Evolutionary conservation across 345 rosid species (phyloP), one percentile per base, ranked within the genome.

Genomic region (Brassica nigra): DNA sequence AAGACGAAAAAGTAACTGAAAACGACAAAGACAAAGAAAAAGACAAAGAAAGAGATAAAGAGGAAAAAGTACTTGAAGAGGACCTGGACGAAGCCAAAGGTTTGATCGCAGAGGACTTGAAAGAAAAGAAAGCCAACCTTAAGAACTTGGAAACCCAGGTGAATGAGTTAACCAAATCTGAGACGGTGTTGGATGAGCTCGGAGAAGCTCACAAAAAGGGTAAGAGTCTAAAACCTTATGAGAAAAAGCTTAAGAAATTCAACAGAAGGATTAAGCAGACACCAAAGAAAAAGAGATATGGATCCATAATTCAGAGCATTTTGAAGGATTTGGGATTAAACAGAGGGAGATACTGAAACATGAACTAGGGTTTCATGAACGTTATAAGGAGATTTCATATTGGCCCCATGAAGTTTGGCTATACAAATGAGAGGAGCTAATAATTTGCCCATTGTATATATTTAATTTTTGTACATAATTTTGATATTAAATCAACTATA

Each of bases 291-390:
- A 8, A 0, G 23, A 57, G 12, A 44, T 74, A 62, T 29, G 74
- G 3, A 14, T 66, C 73, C 39, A 1, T 79, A 0, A 79, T 79
- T 37, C 69, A 73, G 47, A 0, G 0, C 20, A 79, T 79, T 73
- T 59, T 79, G 15, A n/a, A 59, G 18, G 82, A 79, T 44, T 73
- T 79, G 74, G 82, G 82, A 42, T 33, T 79, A 71, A 78, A 78
- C 67, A 6, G 62, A 65, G 59, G 69, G 18, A 66, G 20, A 42
- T 0, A 14, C 12, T 73, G 62, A 78, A 62, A 27, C 78, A 34
- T 23, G 0, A 31, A 42, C 10, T 58, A 59, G 73, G 47, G 11
- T 71, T 65, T 73, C 42, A 73, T 66, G 66, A 49, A 49, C 63
- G 20, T 66, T 49, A 36, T 7, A 65, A 71, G 81, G 81, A 78